Percentiles rank a stretch among this genome's conserved stretches.
Conservation (phyloP, 768 basidiomycete genomes). For the Coprinopsis marcescibilis region DNA sequence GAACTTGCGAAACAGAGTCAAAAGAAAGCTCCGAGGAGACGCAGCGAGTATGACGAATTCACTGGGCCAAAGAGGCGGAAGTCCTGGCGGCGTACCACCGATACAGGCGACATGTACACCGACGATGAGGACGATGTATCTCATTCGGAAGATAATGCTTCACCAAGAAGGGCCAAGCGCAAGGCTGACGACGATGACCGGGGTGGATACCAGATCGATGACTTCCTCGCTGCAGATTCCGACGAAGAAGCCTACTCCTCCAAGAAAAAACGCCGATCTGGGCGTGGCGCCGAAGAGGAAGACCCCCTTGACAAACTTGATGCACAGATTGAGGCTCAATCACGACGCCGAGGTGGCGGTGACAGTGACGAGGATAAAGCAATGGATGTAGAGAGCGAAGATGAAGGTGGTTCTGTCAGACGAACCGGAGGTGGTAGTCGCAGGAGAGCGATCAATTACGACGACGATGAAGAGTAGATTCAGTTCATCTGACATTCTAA, state of each 20-base stretch:
- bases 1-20: conserved; percentile 62
- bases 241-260: conserved; percentile 49
- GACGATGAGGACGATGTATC: conserved; percentile 63
- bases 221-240: conserved; percentile 76
- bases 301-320: conserved; percentile 68
- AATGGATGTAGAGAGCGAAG: conserved; percentile 75
- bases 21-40: conserved; percentile 57
- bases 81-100: conserved; percentile 34
- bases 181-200: conserved; percentile 21
- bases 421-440: conserved; percentile 43
- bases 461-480: conserved; percentile 55
- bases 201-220: conserved; percentile 71
- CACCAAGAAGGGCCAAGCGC: conserved; percentile 40
- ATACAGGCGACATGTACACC: conserved; percentile 42
- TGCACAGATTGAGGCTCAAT: conserved; percentile 56
- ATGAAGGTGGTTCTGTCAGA: conserved; percentile 63
- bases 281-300: conserved; percentile 39
- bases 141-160: conserved; percentile 40
- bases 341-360: conserved; percentile 24
- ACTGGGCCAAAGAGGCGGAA: conserved; percentile 44
- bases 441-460: conserved; percentile 54
- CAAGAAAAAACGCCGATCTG: conserved; percentile 29
- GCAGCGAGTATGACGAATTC: conserved; percentile 44
- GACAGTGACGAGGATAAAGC: conserved; percentile 29
- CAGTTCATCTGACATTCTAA: background rate